Evolutionary conservation across 192 early-diverging fungal species (phyloP).

Genomic region (Diversispora epigaea): DNA sequence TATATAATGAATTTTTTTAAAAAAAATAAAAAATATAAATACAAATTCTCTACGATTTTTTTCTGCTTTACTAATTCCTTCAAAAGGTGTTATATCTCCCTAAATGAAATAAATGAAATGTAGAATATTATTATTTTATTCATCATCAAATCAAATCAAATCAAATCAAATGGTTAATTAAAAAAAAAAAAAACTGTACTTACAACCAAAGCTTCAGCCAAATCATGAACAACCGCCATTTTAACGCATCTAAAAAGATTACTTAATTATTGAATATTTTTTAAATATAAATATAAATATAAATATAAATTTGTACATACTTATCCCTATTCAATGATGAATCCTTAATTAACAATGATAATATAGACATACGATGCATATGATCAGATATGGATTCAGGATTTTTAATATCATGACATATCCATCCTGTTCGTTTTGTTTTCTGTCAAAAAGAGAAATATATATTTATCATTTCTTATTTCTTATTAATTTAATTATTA

Average conservation of each 20-base stretch:
- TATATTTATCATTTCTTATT: no score
- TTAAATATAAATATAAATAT: background rate
- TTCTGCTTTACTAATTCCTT: slow-evolving; percentile 73
- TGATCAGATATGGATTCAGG: slow-evolving; percentile 93
- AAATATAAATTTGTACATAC: slow-evolving; percentile 30
- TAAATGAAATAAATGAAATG: slow-evolving; percentile 25
- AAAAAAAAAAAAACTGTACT: slow-evolving; percentile 16
- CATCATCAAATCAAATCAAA: no score
- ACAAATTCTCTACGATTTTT: slow-evolving; percentile 72
- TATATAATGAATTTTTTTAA: background rate
- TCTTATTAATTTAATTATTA: no score
- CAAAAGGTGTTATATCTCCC: slow-evolving; percentile 89
- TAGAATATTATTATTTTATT: background rate
- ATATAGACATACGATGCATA: slow-evolving; percentile 93
- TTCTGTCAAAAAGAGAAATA: slow-evolving; percentile 41
- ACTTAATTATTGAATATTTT: slow-evolving; percentile 6
- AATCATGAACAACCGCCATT: slow-evolving; percentile 92
- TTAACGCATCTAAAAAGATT: slow-evolving; percentile 64
- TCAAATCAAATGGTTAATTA: background rate
- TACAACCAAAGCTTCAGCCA: slow-evolving; percentile 82
- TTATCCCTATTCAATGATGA: slow-evolving; percentile 55
- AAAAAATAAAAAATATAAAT: slow-evolving; percentile 20
- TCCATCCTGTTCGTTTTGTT: slow-evolving; percentile 93
- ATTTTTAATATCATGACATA: slow-evolving; percentile 63
- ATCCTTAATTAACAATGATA: slow-evolving; percentile 84